Evolutionary conservation across 305 asterid genomes (phyloP).

Genomic region (Fraxinus paxiana): DNA sequence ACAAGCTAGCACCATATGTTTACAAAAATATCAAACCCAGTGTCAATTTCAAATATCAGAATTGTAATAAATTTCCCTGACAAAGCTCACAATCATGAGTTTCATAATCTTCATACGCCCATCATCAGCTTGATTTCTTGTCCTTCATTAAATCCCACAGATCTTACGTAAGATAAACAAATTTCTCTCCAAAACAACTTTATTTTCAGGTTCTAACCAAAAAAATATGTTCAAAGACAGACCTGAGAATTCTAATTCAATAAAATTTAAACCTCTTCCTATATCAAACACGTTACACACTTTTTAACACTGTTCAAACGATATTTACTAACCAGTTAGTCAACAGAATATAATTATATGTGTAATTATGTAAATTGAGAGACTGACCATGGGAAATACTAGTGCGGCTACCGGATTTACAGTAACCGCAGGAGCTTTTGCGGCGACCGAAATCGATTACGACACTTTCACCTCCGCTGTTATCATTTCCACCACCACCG

Average conservation of each 20-base stretch:
- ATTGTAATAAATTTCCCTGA: conserved; percentile 8
- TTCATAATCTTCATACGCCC: background rate
- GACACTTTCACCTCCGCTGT: conserved; percentile 51
- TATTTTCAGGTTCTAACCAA: background rate
- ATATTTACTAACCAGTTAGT: background rate
- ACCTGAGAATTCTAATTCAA: conserved; percentile 12
- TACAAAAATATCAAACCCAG: background rate
- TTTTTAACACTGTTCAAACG: background rate
- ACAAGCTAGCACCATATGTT: background rate
- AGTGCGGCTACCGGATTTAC: conserved; percentile 62
- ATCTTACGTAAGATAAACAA: background rate
- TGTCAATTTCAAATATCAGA: background rate
- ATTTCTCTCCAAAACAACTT: background rate
- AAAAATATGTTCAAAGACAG: background rate
- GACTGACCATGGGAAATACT: conserved; percentile 75
- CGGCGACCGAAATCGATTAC: conserved; percentile 69
- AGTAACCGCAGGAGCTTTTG: conserved; percentile 81
- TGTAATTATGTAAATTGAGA: conserved; percentile 12
- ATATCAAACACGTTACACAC: conserved; percentile 12
- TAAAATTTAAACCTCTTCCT: background rate
- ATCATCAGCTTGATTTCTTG: background rate
- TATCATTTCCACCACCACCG: conserved; percentile 41
- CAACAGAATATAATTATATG: background rate
- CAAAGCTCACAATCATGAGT: background rate
- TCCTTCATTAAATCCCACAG: background rate